A percentile compares a stretch with the other conserved stretches of the same genome.
Evolutionary conservation across 345 rosid genomes (phyloP).

Genomic region (Adansonia digitata): DNA sequence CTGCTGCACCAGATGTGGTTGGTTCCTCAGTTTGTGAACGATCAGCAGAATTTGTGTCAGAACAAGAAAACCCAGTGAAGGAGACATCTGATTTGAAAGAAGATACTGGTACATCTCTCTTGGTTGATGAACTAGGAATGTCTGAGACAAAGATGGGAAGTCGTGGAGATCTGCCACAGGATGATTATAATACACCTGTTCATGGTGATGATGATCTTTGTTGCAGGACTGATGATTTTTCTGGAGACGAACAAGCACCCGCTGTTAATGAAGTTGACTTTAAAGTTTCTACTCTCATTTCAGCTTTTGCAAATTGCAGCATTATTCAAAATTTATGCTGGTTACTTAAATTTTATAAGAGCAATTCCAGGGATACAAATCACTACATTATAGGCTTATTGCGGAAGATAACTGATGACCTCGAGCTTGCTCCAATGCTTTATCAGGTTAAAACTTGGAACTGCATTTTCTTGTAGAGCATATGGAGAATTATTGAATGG

Average conservation of each 20-base stretch:
- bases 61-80: constrained; percentile 28
- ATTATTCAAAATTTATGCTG: constrained; percentile 87
- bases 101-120: constrained; percentile 7
- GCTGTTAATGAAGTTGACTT: constrained; percentile 84
- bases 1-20: constrained; percentile 28
- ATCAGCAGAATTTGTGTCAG: constrained; percentile 15
- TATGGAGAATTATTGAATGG: neutral
- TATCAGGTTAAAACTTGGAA: constrained; percentile 60
- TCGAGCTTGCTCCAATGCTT: constrained; percentile 89
- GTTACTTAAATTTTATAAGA: constrained; percentile 80
- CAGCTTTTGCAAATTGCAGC: constrained; percentile 74
- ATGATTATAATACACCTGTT: constrained; percentile 27
- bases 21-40: constrained; percentile 28
- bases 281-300: constrained; percentile 61
- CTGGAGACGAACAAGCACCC: constrained; percentile 54
- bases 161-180: constrained; percentile 26
- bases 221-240: constrained; percentile 56
- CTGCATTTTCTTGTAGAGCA: neutral
- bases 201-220: constrained; percentile 36
- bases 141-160: constrained; percentile 27
- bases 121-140: constrained; percentile 31
- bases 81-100: constrained; percentile 24
- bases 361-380: constrained; percentile 60
- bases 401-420: constrained; percentile 72
- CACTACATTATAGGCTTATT: constrained; percentile 58